These are phyloP conservation scores for Cryoendolithus antarcticus DNA, from an alignment of 2,329 filamentous ascomycete genomes.

Conservation along the genomic window DNA sequence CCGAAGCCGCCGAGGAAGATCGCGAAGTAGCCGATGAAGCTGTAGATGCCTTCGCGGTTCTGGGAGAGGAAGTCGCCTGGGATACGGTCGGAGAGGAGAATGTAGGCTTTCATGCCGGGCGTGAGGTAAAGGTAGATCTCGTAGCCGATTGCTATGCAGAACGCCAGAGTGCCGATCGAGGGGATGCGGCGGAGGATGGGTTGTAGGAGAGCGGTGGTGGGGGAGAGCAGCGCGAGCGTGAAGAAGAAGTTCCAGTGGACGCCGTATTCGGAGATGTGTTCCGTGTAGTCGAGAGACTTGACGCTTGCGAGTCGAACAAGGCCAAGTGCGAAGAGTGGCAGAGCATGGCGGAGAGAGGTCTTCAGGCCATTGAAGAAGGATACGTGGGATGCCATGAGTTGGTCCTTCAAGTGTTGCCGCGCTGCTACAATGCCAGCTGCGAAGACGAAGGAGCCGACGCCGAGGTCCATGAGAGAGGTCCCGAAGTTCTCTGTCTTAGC, in stretches of 20 bases:
- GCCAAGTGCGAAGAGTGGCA: constrained; percentile 72
- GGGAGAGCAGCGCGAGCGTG: constrained; percentile 76
- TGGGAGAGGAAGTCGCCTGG: constrained; percentile 59
- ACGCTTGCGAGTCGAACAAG: constrained; percentile 73
- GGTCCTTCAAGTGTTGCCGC: constrained; percentile 60
- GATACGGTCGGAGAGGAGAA: constrained; percentile 67
- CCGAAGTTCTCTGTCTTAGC: constrained; percentile 99
- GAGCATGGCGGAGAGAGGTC: constrained; percentile 61
- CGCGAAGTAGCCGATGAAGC: constrained; percentile 82
- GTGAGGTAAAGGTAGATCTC: constrained; percentile 66
- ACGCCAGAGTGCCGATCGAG: constrained; percentile 63
- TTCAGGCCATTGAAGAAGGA: constrained; percentile 48
- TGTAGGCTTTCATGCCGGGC: constrained; percentile 55
- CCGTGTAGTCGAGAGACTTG: constrained; percentile 89
- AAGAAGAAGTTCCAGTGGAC: constrained; percentile 99
- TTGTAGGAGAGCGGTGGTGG: constrained; percentile 77
- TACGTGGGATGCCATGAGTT: constrained; percentile 26
- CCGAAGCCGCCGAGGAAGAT: constrained; percentile 89
- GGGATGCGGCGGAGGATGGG: constrained; percentile 56
- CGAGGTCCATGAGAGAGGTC: constrained; percentile 96
- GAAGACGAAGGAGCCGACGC: constrained; percentile 95
- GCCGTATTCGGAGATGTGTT: constrained; percentile 94
- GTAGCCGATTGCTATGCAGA: constrained; percentile 58
- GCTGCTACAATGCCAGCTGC: constrained; percentile 85
- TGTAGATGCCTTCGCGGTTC: constrained; percentile 93